Conservation (phyloP, 1,284 basidiomycete genomes). For the Inonotus hispidus region DNA sequence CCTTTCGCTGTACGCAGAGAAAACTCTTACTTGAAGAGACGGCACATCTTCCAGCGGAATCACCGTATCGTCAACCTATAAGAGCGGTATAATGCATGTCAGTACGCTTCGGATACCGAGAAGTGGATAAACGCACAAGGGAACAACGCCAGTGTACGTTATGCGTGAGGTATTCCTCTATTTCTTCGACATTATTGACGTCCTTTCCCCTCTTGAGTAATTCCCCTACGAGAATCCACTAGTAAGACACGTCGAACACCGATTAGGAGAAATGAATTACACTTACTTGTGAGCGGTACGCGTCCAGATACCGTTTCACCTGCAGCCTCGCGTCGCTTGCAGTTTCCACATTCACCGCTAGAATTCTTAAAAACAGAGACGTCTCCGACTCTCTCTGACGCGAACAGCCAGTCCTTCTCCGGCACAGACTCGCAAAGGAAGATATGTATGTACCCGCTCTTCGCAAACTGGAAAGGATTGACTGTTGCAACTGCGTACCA, state of each 20-base stretch:
- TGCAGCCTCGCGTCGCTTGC: no score
- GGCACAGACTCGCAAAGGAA: not conserved
- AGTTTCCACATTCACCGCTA: no score
- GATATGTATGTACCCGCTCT: not conserved
- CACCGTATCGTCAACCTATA: not conserved
- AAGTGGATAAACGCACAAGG: not conserved
- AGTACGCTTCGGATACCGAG: not conserved
- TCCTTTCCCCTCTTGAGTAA: not conserved
- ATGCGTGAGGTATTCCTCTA: not conserved
- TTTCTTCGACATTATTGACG: not conserved
- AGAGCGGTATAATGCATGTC: not conserved
- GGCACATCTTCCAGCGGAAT: no score
- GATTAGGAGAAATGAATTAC: not conserved
- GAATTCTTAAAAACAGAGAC: no score
- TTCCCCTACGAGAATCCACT: not conserved
- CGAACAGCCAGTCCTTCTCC: not conserved
- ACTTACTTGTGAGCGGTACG: not conserved
- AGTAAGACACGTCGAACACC: not conserved
- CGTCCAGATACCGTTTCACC: not conserved
- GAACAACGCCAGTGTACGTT: not conserved
- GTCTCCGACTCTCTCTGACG: no score
- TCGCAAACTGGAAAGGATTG: not conserved
- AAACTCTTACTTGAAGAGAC: no score
- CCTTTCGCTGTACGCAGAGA: not conserved
- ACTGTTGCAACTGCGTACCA: not conserved